Conservation (phyloP, 768 basidiomycete species). For the Boletus reticulatus region DNA sequence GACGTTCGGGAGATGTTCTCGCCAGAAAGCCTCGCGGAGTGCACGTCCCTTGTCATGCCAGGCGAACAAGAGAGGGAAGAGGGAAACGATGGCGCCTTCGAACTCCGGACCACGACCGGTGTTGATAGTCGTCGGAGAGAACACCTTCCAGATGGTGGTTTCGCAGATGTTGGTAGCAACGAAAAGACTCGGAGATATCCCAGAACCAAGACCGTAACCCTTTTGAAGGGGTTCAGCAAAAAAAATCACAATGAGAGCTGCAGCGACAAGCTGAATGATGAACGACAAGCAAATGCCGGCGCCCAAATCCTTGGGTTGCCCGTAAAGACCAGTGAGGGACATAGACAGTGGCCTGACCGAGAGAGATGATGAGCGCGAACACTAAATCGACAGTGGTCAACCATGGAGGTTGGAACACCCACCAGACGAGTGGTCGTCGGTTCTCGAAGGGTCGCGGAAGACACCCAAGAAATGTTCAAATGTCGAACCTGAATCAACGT, state of each 20-base stretch:
- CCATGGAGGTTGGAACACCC: constrained; percentile 54
- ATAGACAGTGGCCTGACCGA: constrained; percentile 96
- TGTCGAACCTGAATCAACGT: constrained; percentile 17
- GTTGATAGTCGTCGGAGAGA: constrained; percentile 97
- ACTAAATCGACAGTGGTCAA: constrained; percentile 71
- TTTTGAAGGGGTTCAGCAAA: constrained; percentile 64
- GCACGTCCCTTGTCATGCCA: constrained; percentile 99
- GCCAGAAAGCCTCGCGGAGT: constrained; percentile 96
- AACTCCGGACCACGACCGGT: constrained; percentile 98
- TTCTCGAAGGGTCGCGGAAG: constrained; percentile 18
- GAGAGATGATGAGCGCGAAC: constrained; percentile 93
- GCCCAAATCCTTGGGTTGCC: constrained; percentile 58
- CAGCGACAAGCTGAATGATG: too few species aligned
- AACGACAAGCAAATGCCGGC: too few species aligned
- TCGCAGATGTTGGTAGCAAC: constrained; percentile 99
- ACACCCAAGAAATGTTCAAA: constrained; percentile 22
- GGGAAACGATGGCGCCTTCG: constrained; percentile 92
- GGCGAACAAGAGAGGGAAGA: constrained; percentile 97
- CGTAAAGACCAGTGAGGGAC: constrained; percentile 95
- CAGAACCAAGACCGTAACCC: constrained; percentile 97
- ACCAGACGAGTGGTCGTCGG: constrained; percentile 22
- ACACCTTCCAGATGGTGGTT: constrained; percentile 99
- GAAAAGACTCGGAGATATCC: constrained; percentile 98
- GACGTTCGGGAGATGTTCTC: constrained; percentile 81
- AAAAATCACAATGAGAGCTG: too few species aligned